Percentiles rank a stretch among this genome's conserved stretches.
phyloP scores from a whole-genome alignment of 2,329 filamentous ascomycete species.

The Ceratocystis diversiconidia region DNA sequence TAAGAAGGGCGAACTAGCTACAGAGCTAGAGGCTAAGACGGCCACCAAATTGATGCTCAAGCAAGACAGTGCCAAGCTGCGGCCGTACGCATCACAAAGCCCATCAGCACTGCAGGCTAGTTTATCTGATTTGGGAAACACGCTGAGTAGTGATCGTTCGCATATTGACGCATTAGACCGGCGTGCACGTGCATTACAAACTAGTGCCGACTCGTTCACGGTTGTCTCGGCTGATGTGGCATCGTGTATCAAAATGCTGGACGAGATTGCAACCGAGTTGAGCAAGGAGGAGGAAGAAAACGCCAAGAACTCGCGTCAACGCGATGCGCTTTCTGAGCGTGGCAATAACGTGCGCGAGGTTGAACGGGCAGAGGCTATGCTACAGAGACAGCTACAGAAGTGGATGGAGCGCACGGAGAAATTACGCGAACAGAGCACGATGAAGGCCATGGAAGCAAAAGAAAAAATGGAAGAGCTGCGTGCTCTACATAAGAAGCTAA shows the following conservation, averaged over 20 bases:
- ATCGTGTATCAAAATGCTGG: conserved; percentile 74
- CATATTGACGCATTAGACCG: conserved; percentile 82
- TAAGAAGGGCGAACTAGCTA: conserved; percentile 64
- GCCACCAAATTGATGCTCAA: conserved; percentile 55
- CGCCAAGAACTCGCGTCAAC: conserved; percentile 62
- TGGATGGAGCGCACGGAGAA: conserved; percentile 80
- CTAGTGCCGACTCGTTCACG: conserved; percentile 76
- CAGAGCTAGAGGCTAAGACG: conserved; percentile 56
- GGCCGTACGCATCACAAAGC: conserved; percentile 84
- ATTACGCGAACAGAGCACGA: conserved; percentile 62
- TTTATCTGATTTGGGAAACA: conserved; percentile 67
- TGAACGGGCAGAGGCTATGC: conserved; percentile 69
- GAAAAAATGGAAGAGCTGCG: conserved; percentile 82
- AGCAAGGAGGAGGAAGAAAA: conserved; percentile 85
- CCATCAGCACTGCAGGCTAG: conserved; percentile 70
- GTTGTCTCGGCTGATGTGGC: conserved; percentile 76
- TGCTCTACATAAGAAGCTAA: conserved; percentile 62
- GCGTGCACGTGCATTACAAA: conserved; percentile 77
- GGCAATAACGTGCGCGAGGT: conserved; percentile 85
- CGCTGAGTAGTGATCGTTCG: conserved; percentile 60
- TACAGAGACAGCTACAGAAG: conserved; percentile 71
- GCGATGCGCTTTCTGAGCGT: conserved; percentile 74
- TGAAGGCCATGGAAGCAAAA: conserved; percentile 69
- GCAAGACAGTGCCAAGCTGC: conserved; percentile 76
- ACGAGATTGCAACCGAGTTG: conserved; percentile 74